Base-by-base conservation (phyloP, 257 asterid species). In the Fraxinus excelsior region DNA sequence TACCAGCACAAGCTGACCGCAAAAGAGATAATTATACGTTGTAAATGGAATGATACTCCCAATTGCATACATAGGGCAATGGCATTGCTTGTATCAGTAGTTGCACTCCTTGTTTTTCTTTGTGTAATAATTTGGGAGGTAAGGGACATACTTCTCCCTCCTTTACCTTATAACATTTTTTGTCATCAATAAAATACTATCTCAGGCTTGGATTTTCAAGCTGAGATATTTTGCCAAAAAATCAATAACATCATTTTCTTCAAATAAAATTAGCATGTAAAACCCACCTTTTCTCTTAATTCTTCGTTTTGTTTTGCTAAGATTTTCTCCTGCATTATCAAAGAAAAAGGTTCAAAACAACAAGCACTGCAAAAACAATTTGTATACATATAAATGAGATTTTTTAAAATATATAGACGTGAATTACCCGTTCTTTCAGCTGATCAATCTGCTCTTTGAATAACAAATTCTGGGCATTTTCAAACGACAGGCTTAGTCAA, bases 351-450 rank as follows among this genome's bases (percentile, higher is more conserved):
- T 64, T 67, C 76, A 42, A 18, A 32, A 25, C 19, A 46, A 42
- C 19, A 49, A 49, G 7, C 51, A 14, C 26, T 21, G 10, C n/a
- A 12, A 31, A 32, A 62, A 49, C 13, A 51, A 23, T 62, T 28
- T 29, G 21, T 67, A 68, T n/a, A 67, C 21, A 14, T 1, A 14
- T 13, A 3, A 21, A 0, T 67, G n/a, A 46, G 14, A 14, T 14
- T 46, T 46, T 6, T 46, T 46, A 1, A 46, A 14, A 12, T 46
- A 13, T 46, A 46, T 3, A 46, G 56, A 46, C 7, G n/a, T 46
- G 19, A 46, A 46, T 75, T 80, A 90, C 94, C 94, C 80, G 74
- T 82, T 82, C 81, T 80, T 80, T 85, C 31, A 88, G 74, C 72
- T 44, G 83, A 75, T 82, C 83, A 75, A 87, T 76, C 58, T 85